phyloP scores from a whole-genome alignment of 2,329 filamentous ascomycete genomes.

The Trichoderma sp. region DNA sequence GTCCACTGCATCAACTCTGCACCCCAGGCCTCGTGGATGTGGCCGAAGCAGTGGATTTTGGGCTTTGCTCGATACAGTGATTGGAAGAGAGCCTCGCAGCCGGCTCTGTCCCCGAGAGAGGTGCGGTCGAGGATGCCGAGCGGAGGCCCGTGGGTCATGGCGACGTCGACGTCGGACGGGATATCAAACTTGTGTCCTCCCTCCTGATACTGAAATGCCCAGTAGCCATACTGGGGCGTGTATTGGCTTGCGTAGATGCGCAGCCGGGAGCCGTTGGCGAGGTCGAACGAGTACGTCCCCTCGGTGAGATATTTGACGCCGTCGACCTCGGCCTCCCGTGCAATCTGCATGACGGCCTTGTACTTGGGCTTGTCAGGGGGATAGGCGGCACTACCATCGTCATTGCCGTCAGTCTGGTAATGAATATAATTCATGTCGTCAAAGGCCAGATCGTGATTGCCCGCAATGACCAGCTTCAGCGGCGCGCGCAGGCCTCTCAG shows the following conservation, averaged over 20 bases:
- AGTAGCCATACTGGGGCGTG: constrained; percentile 49
- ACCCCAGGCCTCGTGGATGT: constrained; percentile 64
- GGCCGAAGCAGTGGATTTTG: constrained; percentile 57
- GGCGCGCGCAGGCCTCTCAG: constrained; percentile 48
- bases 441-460: constrained; percentile 56
- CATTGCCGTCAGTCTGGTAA: constrained; percentile 16
- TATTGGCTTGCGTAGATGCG: constrained; percentile 56
- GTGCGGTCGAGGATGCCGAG: constrained; percentile 51
- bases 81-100: constrained; percentile 48
- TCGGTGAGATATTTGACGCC: constrained; percentile 52
- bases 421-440: constrained; percentile 34
- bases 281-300: constrained; percentile 49
- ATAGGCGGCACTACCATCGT: not conserved
- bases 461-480: constrained; percentile 56
- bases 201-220: constrained; percentile 53
- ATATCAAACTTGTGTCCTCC: constrained; percentile 44
- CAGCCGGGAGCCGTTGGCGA: constrained; percentile 53
- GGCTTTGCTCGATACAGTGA: constrained; percentile 49
- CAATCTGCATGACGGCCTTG: constrained; percentile 42
- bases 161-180: constrained; percentile 44
- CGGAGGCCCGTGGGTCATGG: constrained; percentile 59
- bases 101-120: constrained; percentile 36
- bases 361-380: constrained; percentile 17
- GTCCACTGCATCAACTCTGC: constrained; percentile 56
- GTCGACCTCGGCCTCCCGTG: constrained; percentile 40